Conservation (phyloP, 805 yeast species). For the Candida parachauliodes region DNA sequence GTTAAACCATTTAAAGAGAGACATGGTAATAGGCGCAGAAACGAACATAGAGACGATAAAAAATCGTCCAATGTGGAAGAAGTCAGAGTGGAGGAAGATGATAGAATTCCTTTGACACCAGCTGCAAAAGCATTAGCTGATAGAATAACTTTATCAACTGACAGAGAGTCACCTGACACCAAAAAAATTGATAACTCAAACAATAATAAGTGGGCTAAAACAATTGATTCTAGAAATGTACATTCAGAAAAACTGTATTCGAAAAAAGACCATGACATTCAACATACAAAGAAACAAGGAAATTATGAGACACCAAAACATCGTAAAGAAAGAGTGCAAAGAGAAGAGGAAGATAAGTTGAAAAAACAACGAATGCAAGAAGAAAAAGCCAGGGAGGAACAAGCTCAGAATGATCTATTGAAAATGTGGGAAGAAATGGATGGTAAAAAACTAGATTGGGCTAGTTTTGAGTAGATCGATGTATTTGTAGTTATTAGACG, state of each 20-base stretch:
- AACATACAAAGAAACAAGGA: too few species aligned
- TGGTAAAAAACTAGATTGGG: slow-evolving; percentile 9
- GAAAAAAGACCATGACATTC: too few species aligned
- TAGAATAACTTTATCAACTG: too few species aligned
- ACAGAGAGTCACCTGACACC: too few species aligned
- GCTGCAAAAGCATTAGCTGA: slow-evolving; percentile 33
- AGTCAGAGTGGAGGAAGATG: slow-evolving; percentile 10
- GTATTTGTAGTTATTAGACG: too few species aligned
- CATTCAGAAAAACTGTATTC: too few species aligned
- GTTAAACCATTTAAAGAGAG: neutral
- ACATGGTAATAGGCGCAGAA: neutral
- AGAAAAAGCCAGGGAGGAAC: slow-evolving; percentile 4
- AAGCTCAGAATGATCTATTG: slow-evolving; percentile 6
- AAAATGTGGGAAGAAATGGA: slow-evolving; percentile 8
- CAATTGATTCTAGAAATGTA: too few species aligned
- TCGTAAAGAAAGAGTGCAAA: neutral
- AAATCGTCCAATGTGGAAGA: slow-evolving; percentile 13
- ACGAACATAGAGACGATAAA: neutral
- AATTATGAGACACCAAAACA: too few species aligned
- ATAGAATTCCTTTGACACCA: slow-evolving; percentile 23
- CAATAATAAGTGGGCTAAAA: too few species aligned
- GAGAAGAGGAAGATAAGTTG: neutral
- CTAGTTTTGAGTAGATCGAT: slow-evolving; percentile 8
- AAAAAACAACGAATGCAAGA: slow-evolving; percentile 2
- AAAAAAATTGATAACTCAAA: too few species aligned